Evolutionary conservation across 2,329 filamentous ascomycete genomes (phyloP).

Genomic region (Ciborinia camelliae): DNA sequence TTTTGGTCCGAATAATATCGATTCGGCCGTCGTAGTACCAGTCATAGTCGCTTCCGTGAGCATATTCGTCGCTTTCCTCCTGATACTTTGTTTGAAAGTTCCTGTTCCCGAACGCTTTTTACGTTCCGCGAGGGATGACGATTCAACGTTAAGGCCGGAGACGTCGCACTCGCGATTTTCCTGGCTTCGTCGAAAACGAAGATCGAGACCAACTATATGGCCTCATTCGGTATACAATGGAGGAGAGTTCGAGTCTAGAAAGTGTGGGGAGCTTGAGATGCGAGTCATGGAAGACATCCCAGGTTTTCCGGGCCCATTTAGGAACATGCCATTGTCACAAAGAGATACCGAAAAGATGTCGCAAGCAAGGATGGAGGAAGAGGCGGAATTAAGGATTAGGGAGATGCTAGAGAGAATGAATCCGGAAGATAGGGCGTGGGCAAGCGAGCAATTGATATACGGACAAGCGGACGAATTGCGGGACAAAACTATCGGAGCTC

Average conservation of each 20-base stretch:
- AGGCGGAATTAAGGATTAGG: constrained; percentile 15
- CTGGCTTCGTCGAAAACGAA: constrained; percentile 10
- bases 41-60: constrained; percentile 17
- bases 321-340: background rate
- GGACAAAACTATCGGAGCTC: constrained; percentile 14
- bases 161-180: constrained; percentile 5
- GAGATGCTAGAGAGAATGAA: constrained; percentile 19
- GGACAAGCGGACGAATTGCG: constrained; percentile 13
- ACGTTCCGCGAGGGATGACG: background rate
- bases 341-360: constrained; percentile 13
- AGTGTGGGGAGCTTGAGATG: constrained; percentile 14
- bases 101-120: constrained; percentile 10
- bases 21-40: constrained; percentile 14
- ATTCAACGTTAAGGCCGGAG: constrained; percentile 1
- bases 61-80: constrained; percentile 14
- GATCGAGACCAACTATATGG: constrained; percentile 6
- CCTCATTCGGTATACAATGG: constrained; percentile 18
- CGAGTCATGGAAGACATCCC: constrained; percentile 13
- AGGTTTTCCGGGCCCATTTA: constrained; percentile 6
- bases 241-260: background rate
- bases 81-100: constrained; percentile 16
- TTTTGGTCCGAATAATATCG: background rate
- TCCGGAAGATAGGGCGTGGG: constrained; percentile 17
- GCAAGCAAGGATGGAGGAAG: constrained; percentile 18
- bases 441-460: constrained; percentile 19